Base-by-base conservation (phyloP, 2,329 filamentous ascomycete species). In the Hymenoscyphus linearis region DNA sequence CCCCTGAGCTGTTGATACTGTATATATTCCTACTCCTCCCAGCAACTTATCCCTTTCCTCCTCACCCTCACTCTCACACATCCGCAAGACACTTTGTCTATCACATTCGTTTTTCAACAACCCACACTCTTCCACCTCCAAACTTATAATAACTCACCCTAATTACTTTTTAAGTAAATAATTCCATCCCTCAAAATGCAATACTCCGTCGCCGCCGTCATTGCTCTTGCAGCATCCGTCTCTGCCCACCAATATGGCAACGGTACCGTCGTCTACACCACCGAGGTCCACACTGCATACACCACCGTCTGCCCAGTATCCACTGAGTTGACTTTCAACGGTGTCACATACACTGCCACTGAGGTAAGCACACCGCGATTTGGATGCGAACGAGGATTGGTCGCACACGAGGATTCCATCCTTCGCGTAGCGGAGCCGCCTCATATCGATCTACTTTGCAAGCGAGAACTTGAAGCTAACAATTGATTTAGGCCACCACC, bases 241-340 rank as follows among this genome's bases (percentile, higher is more conserved):
- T 69, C 71, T 35, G 16, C 44, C 13, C 58, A 60, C 59, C 58
- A 25, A 35, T 13, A 50, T 18, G 44, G 44, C 12, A 70, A 68
- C 60, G 56, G 59, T 50, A 79, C 78, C 69, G 73, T 80, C 71
- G 60, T 60, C 78, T 80, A 80, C 74, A 72, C 75, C 70, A 81
- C 79, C 64, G 76, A 81, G 68, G 73, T 81, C 64, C 77, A 81
- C 64, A 82, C 73, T 63, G 75, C 79, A 52, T 78, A 76, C 65
- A 78, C 79, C 65, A 71, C 80, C 63, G 81, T 76, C 75, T 85
- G 82, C 78, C 80, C 82, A 7, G 71, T 68, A 62, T 70, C 81
- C 53, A 83, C 82, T 61, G 72, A 73, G 56, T 67, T 84, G 64
- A 75, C 76, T 55, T 74, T 78, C 72, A 75, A 76, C 64, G 72